These are phyloP conservation scores for Cytospora mali DNA, from an alignment of 2,329 filamentous ascomycete species.

Conservation along the genomic window DNA sequence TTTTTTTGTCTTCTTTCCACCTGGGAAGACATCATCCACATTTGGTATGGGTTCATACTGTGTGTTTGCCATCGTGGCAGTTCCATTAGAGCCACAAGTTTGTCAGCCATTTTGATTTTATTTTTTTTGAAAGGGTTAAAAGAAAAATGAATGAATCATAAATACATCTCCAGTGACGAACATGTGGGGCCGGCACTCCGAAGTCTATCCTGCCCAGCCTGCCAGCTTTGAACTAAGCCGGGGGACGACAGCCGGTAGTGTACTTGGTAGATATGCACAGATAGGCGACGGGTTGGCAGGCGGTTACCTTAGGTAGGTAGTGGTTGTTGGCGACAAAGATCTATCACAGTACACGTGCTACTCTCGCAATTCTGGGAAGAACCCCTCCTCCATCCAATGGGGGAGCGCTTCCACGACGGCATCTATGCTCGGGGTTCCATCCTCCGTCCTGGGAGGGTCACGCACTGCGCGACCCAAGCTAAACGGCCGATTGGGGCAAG, in stretches of 20 bases:
- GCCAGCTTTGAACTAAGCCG: too few species aligned
- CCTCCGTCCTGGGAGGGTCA: conserved; percentile 9
- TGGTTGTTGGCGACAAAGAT: neutral
- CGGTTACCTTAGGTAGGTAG: neutral
- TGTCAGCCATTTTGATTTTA: too few species aligned
- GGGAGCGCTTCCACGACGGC: neutral
- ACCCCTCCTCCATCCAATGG: conserved; percentile 16
- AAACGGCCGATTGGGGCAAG: neutral
- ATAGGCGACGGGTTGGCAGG: neutral
- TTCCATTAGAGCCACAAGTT: too few species aligned
- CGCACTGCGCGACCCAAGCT: too few species aligned
- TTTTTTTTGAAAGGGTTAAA: too few species aligned
- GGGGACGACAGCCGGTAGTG: too few species aligned
- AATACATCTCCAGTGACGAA: neutral
- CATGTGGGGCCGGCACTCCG: neutral
- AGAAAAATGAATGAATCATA: too few species aligned
- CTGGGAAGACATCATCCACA: neutral
- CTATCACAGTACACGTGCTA: conserved; percentile 2
- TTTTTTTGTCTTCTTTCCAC: too few species aligned
- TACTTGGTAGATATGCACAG: too few species aligned
- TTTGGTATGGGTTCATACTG: neutral
- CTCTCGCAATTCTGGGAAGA: neutral
- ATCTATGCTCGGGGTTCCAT: conserved; percentile 6
- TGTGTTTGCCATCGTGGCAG: too few species aligned
- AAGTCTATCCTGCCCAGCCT: too few species aligned